Evolutionary conservation across 495 filamentous ascomycete species (phyloP).

Genomic region (Annulohypoxylon maeteangense): DNA sequence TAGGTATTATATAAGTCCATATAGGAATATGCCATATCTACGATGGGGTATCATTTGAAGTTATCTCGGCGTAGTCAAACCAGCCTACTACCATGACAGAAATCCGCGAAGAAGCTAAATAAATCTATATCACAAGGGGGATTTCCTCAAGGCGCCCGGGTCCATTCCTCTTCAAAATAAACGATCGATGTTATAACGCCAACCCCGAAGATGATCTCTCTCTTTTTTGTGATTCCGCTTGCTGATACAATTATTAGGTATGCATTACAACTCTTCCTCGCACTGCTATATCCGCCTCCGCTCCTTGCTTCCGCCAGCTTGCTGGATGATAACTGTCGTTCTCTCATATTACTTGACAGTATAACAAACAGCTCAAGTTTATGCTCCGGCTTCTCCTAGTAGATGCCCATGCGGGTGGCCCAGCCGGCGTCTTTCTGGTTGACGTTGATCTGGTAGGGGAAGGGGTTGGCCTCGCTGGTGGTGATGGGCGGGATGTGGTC

Average conservation of each 20-base stretch:
- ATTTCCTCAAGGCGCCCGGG: slow-evolving; percentile 6
- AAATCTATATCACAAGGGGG: slow-evolving; percentile 27
- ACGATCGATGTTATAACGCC: slow-evolving; percentile 24
- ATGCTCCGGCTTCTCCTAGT: no score
- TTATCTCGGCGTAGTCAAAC: slow-evolving; percentile 19
- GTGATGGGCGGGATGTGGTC: slow-evolving; percentile 98
- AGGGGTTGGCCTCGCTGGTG: slow-evolving; percentile 90
- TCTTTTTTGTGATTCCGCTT: slow-evolving; percentile 1
- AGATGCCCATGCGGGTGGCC: slow-evolving; percentile 82
- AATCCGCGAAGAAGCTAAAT: slow-evolving; percentile 35
- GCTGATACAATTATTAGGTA: slow-evolving; percentile 3
- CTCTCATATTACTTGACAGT: neutral
- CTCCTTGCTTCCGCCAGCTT: neutral
- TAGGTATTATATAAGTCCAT: no score
- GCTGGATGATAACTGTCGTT: neutral
- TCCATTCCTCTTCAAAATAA: slow-evolving; percentile 4
- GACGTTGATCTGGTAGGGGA: slow-evolving; percentile 91
- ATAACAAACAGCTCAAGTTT: neutral
- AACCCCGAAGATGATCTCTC: neutral
- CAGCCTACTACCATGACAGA: slow-evolving; percentile 7
- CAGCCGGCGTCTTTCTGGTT: slow-evolving; percentile 81
- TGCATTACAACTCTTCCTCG: slow-evolving; percentile 6
- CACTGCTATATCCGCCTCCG: neutral
- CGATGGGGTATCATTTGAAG: slow-evolving; percentile 24
- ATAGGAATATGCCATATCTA: slow-evolving; percentile 17